These are phyloP conservation scores for Mycena albidolilacea DNA, from an alignment of 768 basidiomycete genomes.

Conservation along the genomic window DNA sequence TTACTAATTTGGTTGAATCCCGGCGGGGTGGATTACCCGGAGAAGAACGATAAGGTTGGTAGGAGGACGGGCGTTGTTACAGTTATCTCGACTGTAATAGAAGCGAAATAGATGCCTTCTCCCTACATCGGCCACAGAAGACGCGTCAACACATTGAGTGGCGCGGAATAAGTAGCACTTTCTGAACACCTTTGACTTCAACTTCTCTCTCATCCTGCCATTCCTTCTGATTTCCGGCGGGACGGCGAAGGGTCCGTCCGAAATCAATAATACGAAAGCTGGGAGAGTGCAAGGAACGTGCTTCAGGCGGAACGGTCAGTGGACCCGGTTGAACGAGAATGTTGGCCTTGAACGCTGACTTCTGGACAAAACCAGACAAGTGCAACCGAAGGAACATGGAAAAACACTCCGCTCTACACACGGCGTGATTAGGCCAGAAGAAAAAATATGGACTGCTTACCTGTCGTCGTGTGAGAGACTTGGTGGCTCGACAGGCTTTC, in stretches of 20 bases:
- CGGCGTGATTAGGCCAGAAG: not conserved
- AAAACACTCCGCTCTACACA: constrained; percentile 42
- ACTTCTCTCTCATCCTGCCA: constrained; percentile 31
- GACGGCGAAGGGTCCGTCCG: constrained; percentile 51
- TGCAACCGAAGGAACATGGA: constrained; percentile 60
- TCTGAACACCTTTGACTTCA: constrained; percentile 33
- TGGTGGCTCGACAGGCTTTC: constrained; percentile 48
- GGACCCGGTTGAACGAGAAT: constrained; percentile 61
- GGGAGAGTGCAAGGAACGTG: constrained; percentile 46
- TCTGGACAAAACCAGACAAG: constrained; percentile 53
- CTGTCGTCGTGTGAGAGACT: constrained; percentile 42
- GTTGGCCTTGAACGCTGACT: constrained; percentile 60
- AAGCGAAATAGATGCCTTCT: not conserved
- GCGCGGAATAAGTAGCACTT: constrained; percentile 32
- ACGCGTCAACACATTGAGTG: constrained; percentile 32
- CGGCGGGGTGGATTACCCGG: not conserved
- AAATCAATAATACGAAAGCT: constrained; percentile 69
- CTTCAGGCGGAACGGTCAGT: constrained; percentile 48
- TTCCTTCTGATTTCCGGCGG: constrained; percentile 19
- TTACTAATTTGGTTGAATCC: not conserved
- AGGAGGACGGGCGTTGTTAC: not conserved
- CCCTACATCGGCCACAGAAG: not conserved
- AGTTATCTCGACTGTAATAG: not conserved
- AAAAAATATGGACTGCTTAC: constrained; percentile 15
- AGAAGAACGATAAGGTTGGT: not conserved